Percentiles rank a stretch among this genome's conserved stretches.
phyloP scores from a whole-genome alignment of 2,329 filamentous ascomycete genomes.

The Boeremia exigua region DNA sequence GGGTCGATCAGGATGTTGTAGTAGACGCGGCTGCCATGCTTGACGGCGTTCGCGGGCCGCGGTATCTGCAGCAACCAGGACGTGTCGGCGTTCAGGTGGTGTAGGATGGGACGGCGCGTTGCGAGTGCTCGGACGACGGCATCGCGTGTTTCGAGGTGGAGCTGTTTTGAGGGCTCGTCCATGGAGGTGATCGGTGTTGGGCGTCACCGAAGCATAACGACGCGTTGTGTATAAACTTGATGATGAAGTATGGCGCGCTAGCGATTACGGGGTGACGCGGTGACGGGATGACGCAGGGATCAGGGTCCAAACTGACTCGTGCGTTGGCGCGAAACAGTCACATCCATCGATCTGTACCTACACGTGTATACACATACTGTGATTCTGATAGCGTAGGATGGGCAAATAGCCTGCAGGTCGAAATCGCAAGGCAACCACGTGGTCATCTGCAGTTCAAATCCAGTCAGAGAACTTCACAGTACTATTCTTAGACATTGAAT shows the following conservation, averaged over 20 bases:
- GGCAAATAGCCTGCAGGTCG: no score
- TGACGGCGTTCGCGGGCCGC: conserved; percentile 54
- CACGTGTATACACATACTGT: no score
- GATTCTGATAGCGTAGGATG: no score
- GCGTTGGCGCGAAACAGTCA: no score
- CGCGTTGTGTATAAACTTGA: conserved; percentile 7
- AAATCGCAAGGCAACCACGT: no score
- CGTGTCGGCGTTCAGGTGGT: conserved; percentile 71
- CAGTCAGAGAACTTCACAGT: not conserved
- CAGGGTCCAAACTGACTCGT: not conserved
- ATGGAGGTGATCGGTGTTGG: conserved; percentile 23
- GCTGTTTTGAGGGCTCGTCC: conserved; percentile 48
- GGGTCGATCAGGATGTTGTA: conserved; percentile 72
- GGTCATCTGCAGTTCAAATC: not conserved
- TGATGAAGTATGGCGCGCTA: conserved; percentile 17
- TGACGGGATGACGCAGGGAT: conserved; percentile 24
- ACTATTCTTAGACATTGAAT: not conserved
- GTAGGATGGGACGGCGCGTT: conserved; percentile 60
- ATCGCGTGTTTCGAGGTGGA: conserved; percentile 52
- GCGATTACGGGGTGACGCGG: conserved; percentile 18
- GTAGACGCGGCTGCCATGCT: conserved; percentile 56
- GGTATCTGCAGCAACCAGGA: conserved; percentile 72
- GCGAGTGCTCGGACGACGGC: conserved; percentile 49
- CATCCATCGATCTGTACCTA: no score
- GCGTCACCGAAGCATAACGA: conserved; percentile 9